These are phyloP conservation scores for Galerina sulciceps DNA, from an alignment of 768 basidiomycete species.

Conservation along the genomic window DNA sequence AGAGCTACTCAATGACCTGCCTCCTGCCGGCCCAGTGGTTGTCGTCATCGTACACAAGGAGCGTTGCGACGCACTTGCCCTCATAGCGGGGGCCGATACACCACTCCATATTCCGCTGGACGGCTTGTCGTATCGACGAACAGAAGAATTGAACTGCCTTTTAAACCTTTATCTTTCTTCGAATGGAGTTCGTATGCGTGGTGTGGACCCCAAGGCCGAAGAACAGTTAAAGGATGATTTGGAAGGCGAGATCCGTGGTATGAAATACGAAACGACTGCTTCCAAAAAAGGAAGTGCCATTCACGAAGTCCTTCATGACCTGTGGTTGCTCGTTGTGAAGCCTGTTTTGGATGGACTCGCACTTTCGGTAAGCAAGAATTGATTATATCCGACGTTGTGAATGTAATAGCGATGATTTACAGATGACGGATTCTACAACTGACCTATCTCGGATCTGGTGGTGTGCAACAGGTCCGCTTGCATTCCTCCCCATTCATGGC, in stretches of 20 bases:
- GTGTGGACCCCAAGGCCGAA: neutral
- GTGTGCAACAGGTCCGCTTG: too few species aligned
- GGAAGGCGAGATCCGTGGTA: neutral
- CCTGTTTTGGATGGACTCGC: neutral
- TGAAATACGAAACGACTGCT: neutral
- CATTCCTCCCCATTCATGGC: too few species aligned
- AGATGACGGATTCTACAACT: too few species aligned
- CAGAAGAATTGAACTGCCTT: neutral
- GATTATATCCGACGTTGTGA: too few species aligned
- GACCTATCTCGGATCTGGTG: too few species aligned
- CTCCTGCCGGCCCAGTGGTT: constrained; percentile 33
- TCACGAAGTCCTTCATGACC: neutral
- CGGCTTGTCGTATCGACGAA: constrained; percentile 1
- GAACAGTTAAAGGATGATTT: neutral
- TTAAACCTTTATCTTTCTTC: neutral
- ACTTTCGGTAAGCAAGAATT: neutral
- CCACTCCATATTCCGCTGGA: constrained; percentile 16
- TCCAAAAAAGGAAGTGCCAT: neutral
- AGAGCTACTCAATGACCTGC: constrained; percentile 21
- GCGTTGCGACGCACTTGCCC: constrained; percentile 43
- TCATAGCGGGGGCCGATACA: constrained; percentile 14
- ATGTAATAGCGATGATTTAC: too few species aligned
- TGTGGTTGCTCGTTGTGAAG: constrained; percentile 23
- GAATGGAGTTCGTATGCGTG: neutral
- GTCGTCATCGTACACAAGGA: constrained; percentile 33